Percentiles rank a stretch among this genome's conserved stretches.
Evolutionary conservation across 257 asterid species (phyloP).

Genomic region (Capsicum chinense): DNA sequence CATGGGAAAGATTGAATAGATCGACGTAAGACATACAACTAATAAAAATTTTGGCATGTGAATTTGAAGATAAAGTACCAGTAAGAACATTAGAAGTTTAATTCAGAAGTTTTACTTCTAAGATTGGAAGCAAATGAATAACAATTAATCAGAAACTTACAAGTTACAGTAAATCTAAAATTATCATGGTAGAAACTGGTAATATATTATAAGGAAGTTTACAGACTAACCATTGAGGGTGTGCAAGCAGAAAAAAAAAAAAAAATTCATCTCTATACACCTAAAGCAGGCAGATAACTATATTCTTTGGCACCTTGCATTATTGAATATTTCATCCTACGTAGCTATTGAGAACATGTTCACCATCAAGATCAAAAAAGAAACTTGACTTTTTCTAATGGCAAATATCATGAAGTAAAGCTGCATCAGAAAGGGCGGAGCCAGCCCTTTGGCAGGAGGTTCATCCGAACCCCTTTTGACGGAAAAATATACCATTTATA

Average conservation of each 20-base stretch:
- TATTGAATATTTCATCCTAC: background rate
- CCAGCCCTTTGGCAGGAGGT: no score
- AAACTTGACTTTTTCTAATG: background rate
- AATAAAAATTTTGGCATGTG: background rate
- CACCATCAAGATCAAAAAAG: background rate
- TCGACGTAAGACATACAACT: background rate
- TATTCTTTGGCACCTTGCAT: background rate
- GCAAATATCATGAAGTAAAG: background rate
- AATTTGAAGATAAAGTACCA: background rate
- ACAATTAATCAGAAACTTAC: constrained; percentile 1
- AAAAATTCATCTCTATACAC: background rate
- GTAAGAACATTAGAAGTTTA: constrained; percentile 1
- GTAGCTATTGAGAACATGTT: background rate
- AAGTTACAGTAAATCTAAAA: background rate
- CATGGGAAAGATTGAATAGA: constrained; percentile 26
- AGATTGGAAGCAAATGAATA: background rate
- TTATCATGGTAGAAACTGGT: background rate
- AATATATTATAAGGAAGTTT: constrained; percentile 8
- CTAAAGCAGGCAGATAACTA: constrained; percentile 1
- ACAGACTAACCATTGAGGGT: background rate
- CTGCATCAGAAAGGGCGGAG: background rate
- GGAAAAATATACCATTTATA: no score
- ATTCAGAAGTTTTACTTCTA: background rate
- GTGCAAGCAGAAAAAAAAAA: background rate
- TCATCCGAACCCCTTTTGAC: no score